phyloP scores from a whole-genome alignment of 495 filamentous ascomycete genomes.

The Aspergillus baeticus region DNA sequence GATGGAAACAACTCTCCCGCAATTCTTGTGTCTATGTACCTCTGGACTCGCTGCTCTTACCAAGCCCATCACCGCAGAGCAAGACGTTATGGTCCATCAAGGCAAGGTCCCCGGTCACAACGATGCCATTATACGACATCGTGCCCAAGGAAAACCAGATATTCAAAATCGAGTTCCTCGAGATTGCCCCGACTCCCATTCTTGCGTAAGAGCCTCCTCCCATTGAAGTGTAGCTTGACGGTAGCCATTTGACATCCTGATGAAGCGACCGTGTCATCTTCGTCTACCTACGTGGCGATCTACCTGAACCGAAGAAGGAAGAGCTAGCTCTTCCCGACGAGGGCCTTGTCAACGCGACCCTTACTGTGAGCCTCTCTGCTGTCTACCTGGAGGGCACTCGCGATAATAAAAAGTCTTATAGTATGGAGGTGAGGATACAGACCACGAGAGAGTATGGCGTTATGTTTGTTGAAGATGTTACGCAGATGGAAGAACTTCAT shows the following conservation, averaged over 20 bases:
- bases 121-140: constrained; percentile 16
- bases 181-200: constrained; percentile 17
- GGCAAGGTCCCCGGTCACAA: constrained; percentile 16
- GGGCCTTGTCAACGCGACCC: too few species aligned
- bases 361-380: too few species aligned
- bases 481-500: too few species aligned
- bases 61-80: constrained; percentile 3
- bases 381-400: too few species aligned
- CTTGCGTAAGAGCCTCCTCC: constrained; percentile 13
- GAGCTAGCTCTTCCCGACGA: too few species aligned
- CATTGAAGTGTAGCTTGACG: not conserved
- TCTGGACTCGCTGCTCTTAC: constrained; percentile 3
- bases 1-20: constrained; percentile 8
- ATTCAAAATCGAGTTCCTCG: constrained; percentile 15
- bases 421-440: too few species aligned
- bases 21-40: constrained; percentile 11
- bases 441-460: too few species aligned
- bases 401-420: too few species aligned
- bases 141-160: constrained; percentile 12
- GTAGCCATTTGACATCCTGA: constrained; percentile 3
- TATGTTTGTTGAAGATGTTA: too few species aligned
- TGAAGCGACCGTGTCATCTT: constrained; percentile 16
- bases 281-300: constrained; percentile 13
- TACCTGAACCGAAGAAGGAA: constrained; percentile 14
- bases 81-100: constrained; percentile 13